Base-by-base conservation (phyloP, 495 filamentous ascomycete genomes). In the Acidomyces sp. region DNA sequence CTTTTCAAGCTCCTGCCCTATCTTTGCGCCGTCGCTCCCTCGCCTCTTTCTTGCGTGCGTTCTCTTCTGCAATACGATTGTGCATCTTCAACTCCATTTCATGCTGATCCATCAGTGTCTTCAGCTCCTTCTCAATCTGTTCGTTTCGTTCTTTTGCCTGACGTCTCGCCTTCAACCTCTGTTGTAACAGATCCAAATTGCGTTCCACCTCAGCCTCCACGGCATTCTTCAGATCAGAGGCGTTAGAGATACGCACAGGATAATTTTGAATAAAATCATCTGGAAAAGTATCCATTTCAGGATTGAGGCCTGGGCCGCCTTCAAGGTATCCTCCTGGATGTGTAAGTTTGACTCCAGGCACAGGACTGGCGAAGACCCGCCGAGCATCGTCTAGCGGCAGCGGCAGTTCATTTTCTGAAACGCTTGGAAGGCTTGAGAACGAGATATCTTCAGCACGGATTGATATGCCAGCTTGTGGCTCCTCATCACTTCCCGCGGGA, bases 331-430 rank as follows among this genome's bases (percentile, higher is more conserved):
- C 61, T 16, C 45, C 39, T 11, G 50, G 50, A 29, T 64, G 61
- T 3, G 61, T 64, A 24, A 62, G 52, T 12, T 34, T 49, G 11
- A 64, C 28, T 13, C 54, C 57, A 2, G 61, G 45, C 29, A 64
- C 39, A 15, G 52, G 46, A 21, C 44, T 49, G 23, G 52, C 45
- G 43, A 57, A 55, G 13, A 45, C 56, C 28, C 61, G 54, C 6
- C 55, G 49, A 0, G 49, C 40, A 18, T 62, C 58, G 41, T 29
- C 20, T 5, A 64, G 49, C 7, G 58, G 55, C 11, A 64, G 37
- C 9, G 61, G 61, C 6, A 61, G 56, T 4, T 55, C 41, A 18
- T 46, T 27, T n/a, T 53, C 49, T 2, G 38, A 10, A 25, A 56
- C 48, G 15, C 17, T 17, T 10, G 55, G 54, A 19, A 47, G 43